A percentile compares a stretch with the other conserved stretches of the same genome.
Evolutionary conservation across 257 asterid genomes (phyloP).

Genomic region (Marsdenia floribunda): DNA sequence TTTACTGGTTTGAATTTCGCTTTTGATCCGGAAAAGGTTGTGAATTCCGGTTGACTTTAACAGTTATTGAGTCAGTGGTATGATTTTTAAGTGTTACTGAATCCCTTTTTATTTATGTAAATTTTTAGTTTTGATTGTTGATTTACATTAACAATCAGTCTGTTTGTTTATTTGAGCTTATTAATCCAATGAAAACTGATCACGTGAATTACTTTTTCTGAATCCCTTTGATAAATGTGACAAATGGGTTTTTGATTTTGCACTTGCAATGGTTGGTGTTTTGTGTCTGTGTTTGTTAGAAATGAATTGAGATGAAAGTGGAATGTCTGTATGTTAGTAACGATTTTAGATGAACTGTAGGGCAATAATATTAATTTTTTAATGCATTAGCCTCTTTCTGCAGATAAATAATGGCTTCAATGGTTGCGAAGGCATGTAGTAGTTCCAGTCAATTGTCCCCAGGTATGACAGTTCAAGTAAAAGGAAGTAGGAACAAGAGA

Average conservation of each 20-base stretch:
- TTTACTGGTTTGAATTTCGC: slow-evolving; percentile 18
- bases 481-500: slow-evolving; percentile 88
- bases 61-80: slow-evolving; percentile 20
- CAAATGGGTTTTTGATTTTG: slow-evolving; percentile 17
- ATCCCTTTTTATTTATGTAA: slow-evolving; percentile 8
- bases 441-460: slow-evolving; percentile 61
- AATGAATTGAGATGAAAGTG: slow-evolving; percentile 15
- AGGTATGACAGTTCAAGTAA: slow-evolving; percentile 53
- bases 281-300: neutral
- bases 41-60: slow-evolving; percentile 21
- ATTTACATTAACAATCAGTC: slow-evolving; percentile 26
- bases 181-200: slow-evolving; percentile 15
- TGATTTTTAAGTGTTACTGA: slow-evolving; percentile 13
- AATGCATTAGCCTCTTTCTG: slow-evolving; percentile 19
- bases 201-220: slow-evolving; percentile 1
- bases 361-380: neutral
- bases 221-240: slow-evolving; percentile 13
- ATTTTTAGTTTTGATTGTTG: slow-evolving; percentile 9
- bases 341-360: neutral
- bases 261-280: neutral
- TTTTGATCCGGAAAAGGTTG: slow-evolving; percentile 27
- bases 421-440: slow-evolving; percentile 67
- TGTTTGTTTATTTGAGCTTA: slow-evolving; percentile 32
- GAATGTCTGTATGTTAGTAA: neutral
- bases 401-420: slow-evolving; percentile 71